Base-by-base conservation (phyloP, 257 asterid species). In the Buddleja alternifolia region DNA sequence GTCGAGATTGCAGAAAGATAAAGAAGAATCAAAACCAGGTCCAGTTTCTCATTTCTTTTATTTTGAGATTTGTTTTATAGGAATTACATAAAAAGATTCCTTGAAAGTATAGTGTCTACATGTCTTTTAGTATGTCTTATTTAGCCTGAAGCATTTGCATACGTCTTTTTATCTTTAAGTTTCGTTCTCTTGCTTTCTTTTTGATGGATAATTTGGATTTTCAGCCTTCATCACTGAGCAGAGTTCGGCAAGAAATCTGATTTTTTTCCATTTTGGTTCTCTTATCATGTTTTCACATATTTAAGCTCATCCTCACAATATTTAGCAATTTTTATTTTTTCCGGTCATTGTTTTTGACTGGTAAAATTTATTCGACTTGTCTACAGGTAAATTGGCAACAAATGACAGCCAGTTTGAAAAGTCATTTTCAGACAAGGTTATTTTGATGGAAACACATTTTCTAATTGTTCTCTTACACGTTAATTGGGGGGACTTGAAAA, bases 351-450 rank as follows among this genome's bases (percentile, higher is more conserved):
- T 62, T 66, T 64, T 62, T 48, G 44, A 47, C 69, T 39, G 19
- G 17, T 32, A 70, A 60, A 60, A 77, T 69, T 80, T 67, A 72
- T 70, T 71, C 20, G 69, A 46, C 74, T 61, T 63, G 37, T 57
- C 51, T 59, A 63, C 81, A 82, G 91, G 81, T 48, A 69, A 74
- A 81, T 60, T 82, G 75, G 70, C 52, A 73, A 73, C 29, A 78
- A 66, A 59, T 68, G 79, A 70, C 37, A 60, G 58, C 48, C 73
- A 52, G 73, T 73, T 73, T 40, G 63, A 63, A 17, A 71, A 55
- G 36, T 72, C 79, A 69, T 80, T 82, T 55, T 60, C 78, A 17
- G 79, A 72, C 44, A 79, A 86, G 95, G 98, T 90, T 51, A 60
- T 47, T 64, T 21, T 50, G 45, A 16, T 44, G 53, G 39, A 36